phyloP scores from a whole-genome alignment of 345 rosid genomes.

The Eucalyptus marginata region DNA sequence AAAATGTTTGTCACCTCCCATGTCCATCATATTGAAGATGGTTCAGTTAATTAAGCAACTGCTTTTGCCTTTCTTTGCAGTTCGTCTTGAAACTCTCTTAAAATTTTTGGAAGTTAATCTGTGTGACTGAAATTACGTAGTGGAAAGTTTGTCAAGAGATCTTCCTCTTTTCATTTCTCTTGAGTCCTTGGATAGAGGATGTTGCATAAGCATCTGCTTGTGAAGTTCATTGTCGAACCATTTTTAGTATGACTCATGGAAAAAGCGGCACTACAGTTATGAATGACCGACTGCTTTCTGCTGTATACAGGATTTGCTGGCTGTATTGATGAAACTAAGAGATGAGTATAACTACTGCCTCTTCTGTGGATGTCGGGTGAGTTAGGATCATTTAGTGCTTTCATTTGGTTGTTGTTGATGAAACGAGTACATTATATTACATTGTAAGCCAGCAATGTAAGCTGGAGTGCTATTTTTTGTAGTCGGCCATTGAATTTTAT shows the following conservation, averaged over 20 bases:
- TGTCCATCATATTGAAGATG: neutral
- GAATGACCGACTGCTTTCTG: neutral
- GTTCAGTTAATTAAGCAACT: neutral
- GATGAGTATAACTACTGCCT: slow-evolving; percentile 68
- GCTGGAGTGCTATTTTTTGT: neutral
- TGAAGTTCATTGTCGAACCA: neutral
- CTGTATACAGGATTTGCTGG: slow-evolving; percentile 67
- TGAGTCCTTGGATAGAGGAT: neutral
- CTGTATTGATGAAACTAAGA: slow-evolving; percentile 56
- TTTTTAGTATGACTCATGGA: neutral
- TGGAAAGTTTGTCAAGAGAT: neutral
- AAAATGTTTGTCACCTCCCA: neutral
- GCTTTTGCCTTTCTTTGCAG: neutral
- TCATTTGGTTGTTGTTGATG: neutral
- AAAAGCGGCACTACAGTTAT: neutral
- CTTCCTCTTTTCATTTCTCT: neutral
- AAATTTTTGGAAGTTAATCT: neutral
- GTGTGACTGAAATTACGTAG: neutral
- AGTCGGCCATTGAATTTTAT: neutral
- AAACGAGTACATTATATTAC: neutral
- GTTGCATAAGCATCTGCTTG: neutral
- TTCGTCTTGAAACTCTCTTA: neutral
- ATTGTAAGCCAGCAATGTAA: neutral
- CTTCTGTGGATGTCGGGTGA: slow-evolving; percentile 79
- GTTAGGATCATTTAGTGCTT: neutral